Evolutionary conservation across 495 filamentous ascomycete genomes (phyloP), one percentile per base, ranked within the genome.

Genomic region (Eremomyces bilateralis): DNA sequence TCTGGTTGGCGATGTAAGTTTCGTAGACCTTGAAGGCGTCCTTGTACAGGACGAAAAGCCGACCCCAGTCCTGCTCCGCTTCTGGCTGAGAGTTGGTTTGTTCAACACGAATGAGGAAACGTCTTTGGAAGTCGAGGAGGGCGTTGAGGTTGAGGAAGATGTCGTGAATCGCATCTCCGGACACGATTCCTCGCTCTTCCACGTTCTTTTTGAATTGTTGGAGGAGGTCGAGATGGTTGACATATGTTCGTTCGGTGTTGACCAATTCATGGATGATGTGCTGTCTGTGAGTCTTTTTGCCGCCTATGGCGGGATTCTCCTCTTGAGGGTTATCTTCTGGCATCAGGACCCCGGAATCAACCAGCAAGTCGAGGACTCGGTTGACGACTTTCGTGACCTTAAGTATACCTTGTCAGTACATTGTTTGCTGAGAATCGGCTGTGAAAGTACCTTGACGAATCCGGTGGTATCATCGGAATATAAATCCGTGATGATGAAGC

Each of bases 111-210:
- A 97, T 95, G 33, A 95, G 57, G 47, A 97, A 97, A 18, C 82
- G 66, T 37, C 90, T 73, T 43, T 94, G 88, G 48, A 91, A 94
- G 53, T 97, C 90, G 3, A 97, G 62, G 20, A 97, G 73, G 18
- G 76, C 69, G 53, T 95, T 92, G 42, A 95, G 62, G 55, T 97
- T 97, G 38, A 93, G 62, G 58, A 97, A 97, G 43, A 97, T 91
- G 48, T 83, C 73, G 55, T 95, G 88, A 18, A 92, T 74, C 12
- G 73, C 66, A 53, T 97, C 90, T 33, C 88, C 84, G 3, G 82
- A 72, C 39, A 95, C 70, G 22, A 81, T 68, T 27, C 82, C 81
- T 31, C 76, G 80, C 45, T 84, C 72, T 47, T 94, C 81, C 21
- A 95, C 59, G 18, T 72, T 69, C 45, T 80, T 88, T 61, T 94